Conservation (phyloP, 345 rosid genomes). For the Capsella bursapastoris region DNA sequence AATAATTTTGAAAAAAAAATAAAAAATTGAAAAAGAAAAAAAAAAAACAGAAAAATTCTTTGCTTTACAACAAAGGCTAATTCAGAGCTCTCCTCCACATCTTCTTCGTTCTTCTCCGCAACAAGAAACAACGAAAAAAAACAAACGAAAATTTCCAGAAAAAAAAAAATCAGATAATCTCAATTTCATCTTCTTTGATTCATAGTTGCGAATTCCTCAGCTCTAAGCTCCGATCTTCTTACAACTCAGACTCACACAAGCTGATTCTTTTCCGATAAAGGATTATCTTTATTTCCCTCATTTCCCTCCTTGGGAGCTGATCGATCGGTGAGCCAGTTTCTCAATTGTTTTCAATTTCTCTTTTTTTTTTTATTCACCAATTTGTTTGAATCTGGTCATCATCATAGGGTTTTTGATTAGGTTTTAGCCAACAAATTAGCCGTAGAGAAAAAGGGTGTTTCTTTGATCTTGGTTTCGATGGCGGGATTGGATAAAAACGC, state of each 20-base stretch:
- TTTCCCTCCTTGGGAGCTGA: conserved; percentile 18
- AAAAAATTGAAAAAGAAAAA: neutral
- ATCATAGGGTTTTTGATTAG: conserved; percentile 21
- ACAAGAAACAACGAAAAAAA: neutral
- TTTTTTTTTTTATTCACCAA: neutral
- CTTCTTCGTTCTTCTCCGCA: conserved; percentile 34
- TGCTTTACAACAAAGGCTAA: conserved; percentile 41
- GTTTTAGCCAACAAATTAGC: neutral
- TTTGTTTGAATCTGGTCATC: conserved; percentile 3
- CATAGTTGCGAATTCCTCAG: neutral
- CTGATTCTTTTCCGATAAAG: conserved; percentile 22
- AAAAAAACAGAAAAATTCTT: conserved; percentile 33
- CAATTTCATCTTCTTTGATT: conserved; percentile 8
- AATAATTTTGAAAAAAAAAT: neutral
- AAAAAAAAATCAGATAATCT: conserved; percentile 27
- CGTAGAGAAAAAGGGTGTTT: neutral
- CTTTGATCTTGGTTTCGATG: conserved; percentile 48
- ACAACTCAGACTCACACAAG: conserved; percentile 12
- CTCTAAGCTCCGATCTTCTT: conserved; percentile 15
- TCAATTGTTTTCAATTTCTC: neutral
- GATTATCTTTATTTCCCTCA: neutral
- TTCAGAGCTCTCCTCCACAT: conserved; percentile 44
- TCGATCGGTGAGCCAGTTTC: conserved; percentile 31
- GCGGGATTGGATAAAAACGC: conserved; percentile 51
- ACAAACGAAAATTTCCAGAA: neutral